Conservation (phyloP, 805 yeast genomes). For the Cyberlindnera subsufficiens region DNA sequence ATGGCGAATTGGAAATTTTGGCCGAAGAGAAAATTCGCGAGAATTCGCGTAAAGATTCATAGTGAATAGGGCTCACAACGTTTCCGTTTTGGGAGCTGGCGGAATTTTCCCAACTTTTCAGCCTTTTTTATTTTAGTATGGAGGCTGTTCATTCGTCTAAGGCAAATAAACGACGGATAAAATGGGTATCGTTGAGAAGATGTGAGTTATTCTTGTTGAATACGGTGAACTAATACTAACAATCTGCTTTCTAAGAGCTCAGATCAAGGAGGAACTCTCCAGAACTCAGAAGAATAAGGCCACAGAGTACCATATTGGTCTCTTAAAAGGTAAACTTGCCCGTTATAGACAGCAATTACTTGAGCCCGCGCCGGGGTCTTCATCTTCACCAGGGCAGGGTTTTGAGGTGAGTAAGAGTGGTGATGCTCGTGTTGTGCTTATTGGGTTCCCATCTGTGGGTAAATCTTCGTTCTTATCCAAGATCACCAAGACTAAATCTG, state of each 20-base stretch:
- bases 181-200: conserved; percentile 16
- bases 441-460: conserved; percentile 98
- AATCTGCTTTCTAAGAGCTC: conserved; percentile 23
- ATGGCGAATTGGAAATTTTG: too few relatives aligned
- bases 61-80: too few relatives aligned
- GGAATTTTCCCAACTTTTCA: too few relatives aligned
- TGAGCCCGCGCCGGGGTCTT: conserved; percentile 74
- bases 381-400: conserved; percentile 69
- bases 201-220: neutral
- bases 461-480: conserved; percentile 85
- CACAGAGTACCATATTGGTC: conserved; percentile 93
- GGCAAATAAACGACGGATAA: neutral
- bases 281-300: conserved; percentile 97
- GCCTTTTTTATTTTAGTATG: too few relatives aligned
- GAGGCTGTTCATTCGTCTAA: too few relatives aligned
- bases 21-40: too few relatives aligned
- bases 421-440: conserved; percentile 90
- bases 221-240: neutral
- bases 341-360: conserved; percentile 84
- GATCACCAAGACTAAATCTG: conserved; percentile 90
- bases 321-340: conserved; percentile 91
- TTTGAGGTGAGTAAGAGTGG: conserved; percentile 95
- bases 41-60: too few relatives aligned
- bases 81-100: too few relatives aligned
- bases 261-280: conserved; percentile 60